phyloP scores from a whole-genome alignment of 2,329 filamentous ascomycete genomes.

The Phaeosphaeriaceae sp. region DNA sequence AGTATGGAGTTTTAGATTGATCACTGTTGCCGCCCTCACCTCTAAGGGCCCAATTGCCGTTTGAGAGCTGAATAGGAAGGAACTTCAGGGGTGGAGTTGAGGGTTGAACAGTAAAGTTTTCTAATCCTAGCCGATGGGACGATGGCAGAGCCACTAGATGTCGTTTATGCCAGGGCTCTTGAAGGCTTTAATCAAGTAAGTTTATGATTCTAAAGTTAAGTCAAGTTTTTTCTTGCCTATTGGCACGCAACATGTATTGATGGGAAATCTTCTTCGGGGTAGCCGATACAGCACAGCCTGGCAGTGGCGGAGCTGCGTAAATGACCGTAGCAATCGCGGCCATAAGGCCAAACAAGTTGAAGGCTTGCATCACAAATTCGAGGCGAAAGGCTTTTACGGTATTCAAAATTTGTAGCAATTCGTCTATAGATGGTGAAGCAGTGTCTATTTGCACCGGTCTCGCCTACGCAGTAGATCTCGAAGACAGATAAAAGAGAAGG shows the following conservation, averaged over 20 bases:
- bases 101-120: slow-evolving; percentile 34
- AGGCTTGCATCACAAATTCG: too few relatives aligned
- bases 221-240: too few relatives aligned
- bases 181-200: slow-evolving; percentile 6
- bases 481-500: too few relatives aligned
- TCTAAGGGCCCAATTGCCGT: slow-evolving; percentile 20
- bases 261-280: not conserved
- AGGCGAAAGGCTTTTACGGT: too few relatives aligned
- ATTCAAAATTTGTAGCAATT: too few relatives aligned
- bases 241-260: slow-evolving; percentile 10
- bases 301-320: not conserved
- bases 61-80: slow-evolving; percentile 15
- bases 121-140: slow-evolving; percentile 23
- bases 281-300: too few relatives aligned
- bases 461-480: too few relatives aligned
- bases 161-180: slow-evolving; percentile 26
- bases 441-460: too few relatives aligned
- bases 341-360: too few relatives aligned
- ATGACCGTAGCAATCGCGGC: not conserved
- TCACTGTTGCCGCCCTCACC: slow-evolving; percentile 14
- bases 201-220: too few relatives aligned
- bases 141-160: slow-evolving; percentile 20
- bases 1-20: slow-evolving; percentile 13
- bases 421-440: too few relatives aligned
- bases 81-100: slow-evolving; percentile 20